These are phyloP conservation scores for Spathaspora boniae DNA, from an alignment of 805 yeast genomes.

Conservation along the genomic window DNA sequence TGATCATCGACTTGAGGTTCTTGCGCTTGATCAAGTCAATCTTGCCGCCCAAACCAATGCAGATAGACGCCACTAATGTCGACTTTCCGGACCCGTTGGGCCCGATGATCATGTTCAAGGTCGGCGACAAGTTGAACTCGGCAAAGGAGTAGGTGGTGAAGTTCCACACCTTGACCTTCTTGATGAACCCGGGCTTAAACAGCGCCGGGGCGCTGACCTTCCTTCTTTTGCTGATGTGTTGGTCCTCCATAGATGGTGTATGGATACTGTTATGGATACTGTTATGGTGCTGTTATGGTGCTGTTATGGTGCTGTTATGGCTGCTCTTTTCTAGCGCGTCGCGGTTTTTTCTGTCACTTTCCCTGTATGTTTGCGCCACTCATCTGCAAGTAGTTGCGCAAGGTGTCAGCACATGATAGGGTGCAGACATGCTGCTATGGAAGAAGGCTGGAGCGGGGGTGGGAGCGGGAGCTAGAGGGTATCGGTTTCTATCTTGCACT, in stretches of 20 bases:
- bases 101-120: constrained; percentile 87
- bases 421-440: too few species aligned
- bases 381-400: too few species aligned
- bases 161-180: constrained; percentile 51
- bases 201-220: constrained; percentile 5
- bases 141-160: constrained; percentile 68
- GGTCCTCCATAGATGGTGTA: constrained; percentile 1
- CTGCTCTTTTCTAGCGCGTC: too few species aligned
- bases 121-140: constrained; percentile 75
- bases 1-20: constrained; percentile 66
- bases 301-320: too few species aligned
- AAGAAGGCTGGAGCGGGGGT: too few species aligned
- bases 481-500: too few species aligned
- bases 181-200: constrained; percentile 45
- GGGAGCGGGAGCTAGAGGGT: too few species aligned
- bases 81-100: constrained; percentile 97
- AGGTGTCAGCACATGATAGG: too few species aligned
- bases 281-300: too few species aligned
- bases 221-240: constrained; percentile 1
- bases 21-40: constrained; percentile 70
- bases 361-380: too few species aligned
- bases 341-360: too few species aligned
- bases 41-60: constrained; percentile 82
- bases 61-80: constrained; percentile 88
- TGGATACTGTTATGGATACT: too few species aligned